Evolutionary conservation across 2,329 filamentous ascomycete genomes (phyloP), one percentile per base, ranked within the genome.

Genomic region (Paraconiothyrium brasiliense): DNA sequence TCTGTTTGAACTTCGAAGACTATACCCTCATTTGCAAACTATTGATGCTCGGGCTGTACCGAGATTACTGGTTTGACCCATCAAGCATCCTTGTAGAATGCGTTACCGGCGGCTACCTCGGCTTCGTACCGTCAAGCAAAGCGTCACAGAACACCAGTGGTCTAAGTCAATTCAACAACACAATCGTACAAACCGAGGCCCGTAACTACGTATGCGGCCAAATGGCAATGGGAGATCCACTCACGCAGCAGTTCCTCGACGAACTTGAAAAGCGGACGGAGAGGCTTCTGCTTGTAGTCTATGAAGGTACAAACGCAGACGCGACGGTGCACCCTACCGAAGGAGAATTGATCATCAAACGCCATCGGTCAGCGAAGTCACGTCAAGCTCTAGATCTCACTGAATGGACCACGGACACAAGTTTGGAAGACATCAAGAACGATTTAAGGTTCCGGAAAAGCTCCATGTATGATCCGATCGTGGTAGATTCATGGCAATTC

Each of bases 401-500:
- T 2, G 56, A 67, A 6, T 74, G 54, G 62, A 74, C 46, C 4
- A 72, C 60, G 0, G 64, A 62, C 0, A 30, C 70, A 8, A 72
- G 67, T 0, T 49, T 76, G 2, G 72, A 75, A 43, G 72, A 76
- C 20, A 61, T 76, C 52, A 75, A 73, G 46, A 69, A 75, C 35
- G 52, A 71, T 0, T 47, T 76, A 10, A 68, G 72, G 0, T 37
- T 70, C 24, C 41, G 63, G 4, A 74, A 74, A 49, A 69, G 60
- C 0, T 62, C 67, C 0, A 74, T 73, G 68, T 74, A 74, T 22
- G 71, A 76, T n/a, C 70, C 72, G 0, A 73, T 76, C 3, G 68
- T 73, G 0, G 70, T 72, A 0, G 72, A 75, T 22, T 76, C 73
- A 0, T 76, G 72, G 73, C 70, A 75, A 14, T 75, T 76, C 58